Conservation (phyloP, 2,329 filamentous ascomycete genomes). For the Pyricularia sp. region DNA sequence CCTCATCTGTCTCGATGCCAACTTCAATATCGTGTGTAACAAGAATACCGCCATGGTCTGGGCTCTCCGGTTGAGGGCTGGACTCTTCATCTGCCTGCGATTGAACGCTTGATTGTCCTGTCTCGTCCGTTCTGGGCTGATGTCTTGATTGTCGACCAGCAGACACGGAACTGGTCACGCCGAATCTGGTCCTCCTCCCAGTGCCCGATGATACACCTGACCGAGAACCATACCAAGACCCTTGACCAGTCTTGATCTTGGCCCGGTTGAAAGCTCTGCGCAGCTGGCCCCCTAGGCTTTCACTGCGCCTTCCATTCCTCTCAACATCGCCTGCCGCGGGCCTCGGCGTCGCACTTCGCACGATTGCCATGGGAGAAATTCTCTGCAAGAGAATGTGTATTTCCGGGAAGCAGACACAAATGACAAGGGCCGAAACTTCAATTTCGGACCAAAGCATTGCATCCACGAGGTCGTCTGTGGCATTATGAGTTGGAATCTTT, state of each 20-base stretch:
- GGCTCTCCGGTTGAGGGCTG: neutral
- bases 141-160: neutral
- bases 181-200: neutral
- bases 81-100: neutral
- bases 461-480: constrained; percentile 3
- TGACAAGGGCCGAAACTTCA: constrained; percentile 6
- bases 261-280: neutral
- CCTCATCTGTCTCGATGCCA: constrained; percentile 2
- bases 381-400: constrained; percentile 2
- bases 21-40: constrained; percentile 3
- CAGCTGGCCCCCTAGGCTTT: neutral
- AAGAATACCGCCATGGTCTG: neutral
- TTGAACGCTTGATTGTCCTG: neutral
- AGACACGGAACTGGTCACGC: constrained; percentile 1
- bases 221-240: neutral
- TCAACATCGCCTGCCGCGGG: neutral
- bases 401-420: constrained; percentile 7
- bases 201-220: neutral
- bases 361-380: neutral
- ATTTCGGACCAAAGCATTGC: constrained; percentile 7
- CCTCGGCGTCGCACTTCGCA: neutral
- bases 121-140: neutral
- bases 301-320: neutral
- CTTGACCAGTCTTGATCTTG: neutral
- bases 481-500: neutral